Percentiles rank a stretch among this genome's conserved stretches.
phyloP scores from a whole-genome alignment of 2,329 filamentous ascomycete species.

The Penicillium sp. region DNA sequence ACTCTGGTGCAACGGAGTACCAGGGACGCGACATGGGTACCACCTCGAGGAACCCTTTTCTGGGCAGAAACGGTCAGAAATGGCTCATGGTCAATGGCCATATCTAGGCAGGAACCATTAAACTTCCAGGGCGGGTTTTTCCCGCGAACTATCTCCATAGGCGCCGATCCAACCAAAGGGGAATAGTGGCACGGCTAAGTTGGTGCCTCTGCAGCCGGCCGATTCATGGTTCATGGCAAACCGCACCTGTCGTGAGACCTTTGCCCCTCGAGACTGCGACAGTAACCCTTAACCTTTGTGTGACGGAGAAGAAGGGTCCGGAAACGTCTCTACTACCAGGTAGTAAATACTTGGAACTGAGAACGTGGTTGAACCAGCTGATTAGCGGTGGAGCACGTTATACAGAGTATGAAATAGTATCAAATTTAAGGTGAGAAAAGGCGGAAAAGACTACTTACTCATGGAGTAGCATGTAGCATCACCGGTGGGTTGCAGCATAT shows the following conservation, averaged over 20 bases:
- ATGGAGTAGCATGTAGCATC: no score
- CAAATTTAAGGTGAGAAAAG: no score
- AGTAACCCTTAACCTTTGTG: background rate
- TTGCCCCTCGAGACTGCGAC: background rate
- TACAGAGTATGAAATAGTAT: background rate
- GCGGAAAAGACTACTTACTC: no score
- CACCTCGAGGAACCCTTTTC: background rate
- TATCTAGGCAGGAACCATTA: background rate
- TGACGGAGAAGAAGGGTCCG: background rate
- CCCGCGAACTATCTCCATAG: background rate
- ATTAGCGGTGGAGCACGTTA: background rate
- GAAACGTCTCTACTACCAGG: background rate
- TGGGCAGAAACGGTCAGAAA: no score
- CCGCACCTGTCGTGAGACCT: background rate
- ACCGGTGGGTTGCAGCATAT: no score
- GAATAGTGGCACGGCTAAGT: background rate
- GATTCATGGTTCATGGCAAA: background rate
- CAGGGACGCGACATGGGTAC: background rate
- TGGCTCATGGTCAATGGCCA: no score
- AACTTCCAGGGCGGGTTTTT: background rate
- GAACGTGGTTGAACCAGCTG: background rate
- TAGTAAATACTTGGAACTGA: background rate
- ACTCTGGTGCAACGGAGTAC: background rate
- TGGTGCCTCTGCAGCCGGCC: background rate
- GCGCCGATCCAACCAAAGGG: background rate